Evolutionary conservation across 2,329 filamentous ascomycete species (phyloP), one percentile per base, ranked within the genome.

Genomic region (Fusarium camptoceras): DNA sequence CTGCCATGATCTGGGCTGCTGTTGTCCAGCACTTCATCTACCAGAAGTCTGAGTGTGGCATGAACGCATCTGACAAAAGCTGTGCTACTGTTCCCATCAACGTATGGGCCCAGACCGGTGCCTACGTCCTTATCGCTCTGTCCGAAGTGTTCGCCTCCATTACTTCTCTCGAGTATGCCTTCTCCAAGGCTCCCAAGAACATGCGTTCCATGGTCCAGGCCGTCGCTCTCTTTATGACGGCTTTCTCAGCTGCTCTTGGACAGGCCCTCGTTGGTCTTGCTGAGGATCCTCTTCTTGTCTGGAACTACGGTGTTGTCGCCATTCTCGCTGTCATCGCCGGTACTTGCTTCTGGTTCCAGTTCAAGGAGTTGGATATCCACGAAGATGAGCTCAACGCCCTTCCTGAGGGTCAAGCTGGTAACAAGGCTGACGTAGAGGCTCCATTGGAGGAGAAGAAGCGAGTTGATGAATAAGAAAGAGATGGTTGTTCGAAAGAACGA

Each of bases 141-240:
- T 80, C 83, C 28, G 84, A 86, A 73, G 83, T 86, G 48, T 80
- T 84, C 58, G 82, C 83, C 2, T 84, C 82, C 59, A 86, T 86
- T 68, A 86, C 84, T 2, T 88, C 86, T 15, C 85, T 93, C 18
- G 91, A 94, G 79, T 93, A 92, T 71, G 91, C 92, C 24, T 93
- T 89, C 80, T 91, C 90, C 75, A 93, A 93, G 78, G 91, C 91
- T 0, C 92, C 92, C 11, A 86, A 85, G 76, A 93, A 92, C 81
- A 94, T 94, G 91, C 86, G 91, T 8, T 91, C 89, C 27, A 85
- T 93, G 58, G 89, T 94, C n/a, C 85, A 86, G 72, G 87, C 88
- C 12, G 83, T 93, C 56, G 87, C 87, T 50, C 86, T 92, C 54
- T 91, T 93, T 81, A 91, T 88, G 81, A 88, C 86, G 39, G 90